Percentiles rank a stretch among this genome's conserved stretches.
Evolutionary conservation across 2,329 filamentous ascomycete species (phyloP).

Genomic region (Neophaeococcomyces mojaviensis): DNA sequence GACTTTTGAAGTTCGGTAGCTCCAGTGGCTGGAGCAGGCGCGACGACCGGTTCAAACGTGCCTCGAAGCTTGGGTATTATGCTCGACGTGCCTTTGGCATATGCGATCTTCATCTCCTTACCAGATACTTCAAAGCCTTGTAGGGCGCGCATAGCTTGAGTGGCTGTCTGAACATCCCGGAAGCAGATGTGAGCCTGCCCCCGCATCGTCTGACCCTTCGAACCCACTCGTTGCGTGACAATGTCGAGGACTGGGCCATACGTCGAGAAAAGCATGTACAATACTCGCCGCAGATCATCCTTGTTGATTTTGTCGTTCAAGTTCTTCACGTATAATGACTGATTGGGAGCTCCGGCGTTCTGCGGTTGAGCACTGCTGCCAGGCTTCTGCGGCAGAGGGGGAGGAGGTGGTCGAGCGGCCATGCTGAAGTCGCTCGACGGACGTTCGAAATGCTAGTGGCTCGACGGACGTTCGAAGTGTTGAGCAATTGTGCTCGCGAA

Average conservation of each 20-base stretch:
- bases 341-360: conserved; percentile 58
- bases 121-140: conserved; percentile 84
- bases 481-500: too few species aligned
- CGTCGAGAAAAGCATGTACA: conserved; percentile 91
- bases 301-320: conserved; percentile 88
- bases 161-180: conserved; percentile 81
- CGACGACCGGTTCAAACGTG: conserved; percentile 63
- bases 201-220: conserved; percentile 87
- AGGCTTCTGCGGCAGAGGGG: conserved; percentile 2
- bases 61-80: conserved; percentile 86
- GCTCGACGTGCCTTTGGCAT: conserved; percentile 83
- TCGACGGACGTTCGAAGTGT: too few species aligned
- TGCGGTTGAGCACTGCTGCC: neutral
- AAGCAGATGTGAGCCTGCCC: conserved; percentile 93
- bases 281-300: conserved; percentile 70
- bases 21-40: conserved; percentile 58
- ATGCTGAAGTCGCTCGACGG: neutral
- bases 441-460: too few species aligned
- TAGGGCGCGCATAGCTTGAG: conserved; percentile 82
- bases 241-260: conserved; percentile 90
- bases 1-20: conserved; percentile 70
- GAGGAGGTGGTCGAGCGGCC: conserved; percentile 4
- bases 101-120: conserved; percentile 73
- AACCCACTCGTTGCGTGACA: conserved; percentile 48
- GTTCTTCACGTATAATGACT: conserved; percentile 86